Percentiles rank a stretch among this genome's conserved stretches.
phyloP scores from a whole-genome alignment of 768 basidiomycete genomes.

The Pleurotus salmoneostramineus region DNA sequence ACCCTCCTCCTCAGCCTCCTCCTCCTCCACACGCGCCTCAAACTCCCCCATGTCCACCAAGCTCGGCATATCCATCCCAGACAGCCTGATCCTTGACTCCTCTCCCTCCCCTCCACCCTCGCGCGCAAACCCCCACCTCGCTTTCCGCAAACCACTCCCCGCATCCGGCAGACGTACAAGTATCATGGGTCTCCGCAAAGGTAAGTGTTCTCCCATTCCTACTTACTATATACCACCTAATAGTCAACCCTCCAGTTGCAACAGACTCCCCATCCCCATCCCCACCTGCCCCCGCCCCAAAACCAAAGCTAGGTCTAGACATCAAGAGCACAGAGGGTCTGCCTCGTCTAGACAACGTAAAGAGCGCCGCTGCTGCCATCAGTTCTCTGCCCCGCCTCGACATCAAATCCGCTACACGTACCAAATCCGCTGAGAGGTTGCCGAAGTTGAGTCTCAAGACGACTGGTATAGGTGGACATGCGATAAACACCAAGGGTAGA shows the following conservation, averaged over 20 bases:
- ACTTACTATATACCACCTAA: too few species aligned
- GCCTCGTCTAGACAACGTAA: neutral
- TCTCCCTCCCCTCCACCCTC: slow-evolving; percentile 69
- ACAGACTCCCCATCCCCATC: too few species aligned
- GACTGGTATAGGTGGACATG: neutral
- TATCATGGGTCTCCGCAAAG: slow-evolving; percentile 14
- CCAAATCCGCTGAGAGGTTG: neutral
- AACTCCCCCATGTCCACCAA: neutral
- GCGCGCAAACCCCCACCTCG: slow-evolving; percentile 27
- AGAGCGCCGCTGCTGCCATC: neutral
- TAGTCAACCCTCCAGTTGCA: too few species aligned
- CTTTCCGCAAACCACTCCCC: slow-evolving; percentile 47
- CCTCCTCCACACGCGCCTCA: neutral
- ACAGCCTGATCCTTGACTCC: slow-evolving; percentile 32
- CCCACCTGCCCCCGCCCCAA: too few species aligned
- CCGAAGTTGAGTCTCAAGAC: slow-evolving; percentile 1
- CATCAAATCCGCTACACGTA: slow-evolving; percentile 1
- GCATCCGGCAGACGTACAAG: slow-evolving; percentile 47
- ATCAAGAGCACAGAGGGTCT: slow-evolving; percentile 1
- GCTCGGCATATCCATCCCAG: neutral
- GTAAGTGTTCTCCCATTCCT: too few species aligned
- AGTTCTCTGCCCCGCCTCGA: neutral
- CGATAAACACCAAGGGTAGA: neutral
- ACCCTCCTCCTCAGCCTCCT: neutral
- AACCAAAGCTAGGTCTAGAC: neutral